A percentile compares a stretch with the other conserved stretches of the same genome.
Evolutionary conservation across 2,329 filamentous ascomycete genomes (phyloP).

Genomic region (Colletotrichum musicola): DNA sequence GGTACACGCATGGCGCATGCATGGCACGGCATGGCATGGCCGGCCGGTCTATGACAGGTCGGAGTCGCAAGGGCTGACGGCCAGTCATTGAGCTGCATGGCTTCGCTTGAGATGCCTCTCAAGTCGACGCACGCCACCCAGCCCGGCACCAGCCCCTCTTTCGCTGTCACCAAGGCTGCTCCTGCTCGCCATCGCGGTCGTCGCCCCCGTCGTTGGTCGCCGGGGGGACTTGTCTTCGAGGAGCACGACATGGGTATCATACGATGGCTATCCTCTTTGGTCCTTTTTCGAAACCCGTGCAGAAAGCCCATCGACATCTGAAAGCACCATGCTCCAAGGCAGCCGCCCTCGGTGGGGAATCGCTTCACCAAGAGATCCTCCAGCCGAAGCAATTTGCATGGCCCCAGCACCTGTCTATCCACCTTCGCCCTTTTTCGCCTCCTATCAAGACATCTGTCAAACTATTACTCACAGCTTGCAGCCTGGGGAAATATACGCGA

Average conservation of each 20-base stretch:
- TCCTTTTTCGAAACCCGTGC: slow-evolving; percentile 22
- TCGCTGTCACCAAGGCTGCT: slow-evolving; percentile 3
- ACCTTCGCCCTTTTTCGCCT: slow-evolving; percentile 10
- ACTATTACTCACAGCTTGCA: slow-evolving; percentile 35
- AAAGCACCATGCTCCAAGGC: slow-evolving; percentile 21
- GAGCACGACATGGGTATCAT: slow-evolving; percentile 31
- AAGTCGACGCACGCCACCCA: slow-evolving; percentile 29
- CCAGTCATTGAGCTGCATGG: slow-evolving; percentile 27
- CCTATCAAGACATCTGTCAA: slow-evolving; percentile 26
- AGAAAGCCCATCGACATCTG: slow-evolving; percentile 25
- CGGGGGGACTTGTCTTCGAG: slow-evolving; percentile 16
- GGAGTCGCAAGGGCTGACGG: slow-evolving; percentile 22
- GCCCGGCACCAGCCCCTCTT: slow-evolving; percentile 20
- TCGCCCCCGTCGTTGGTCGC: slow-evolving; percentile 12
- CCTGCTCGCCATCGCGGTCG: not conserved
- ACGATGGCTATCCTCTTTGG: slow-evolving; percentile 18
- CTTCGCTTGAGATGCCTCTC: slow-evolving; percentile 15
- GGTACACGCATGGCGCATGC: slow-evolving; percentile 21
- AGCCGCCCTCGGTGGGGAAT: slow-evolving; percentile 24
- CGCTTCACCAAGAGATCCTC: slow-evolving; percentile 15
- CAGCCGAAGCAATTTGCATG: too few species aligned
- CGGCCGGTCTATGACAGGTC: slow-evolving; percentile 16
- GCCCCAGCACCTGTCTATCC: not conserved
- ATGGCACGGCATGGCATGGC: slow-evolving; percentile 32
- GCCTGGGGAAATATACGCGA: slow-evolving; percentile 21